Evolutionary conservation across 2,329 filamentous ascomycete genomes (phyloP).

Genomic region (Fusarium concolor): DNA sequence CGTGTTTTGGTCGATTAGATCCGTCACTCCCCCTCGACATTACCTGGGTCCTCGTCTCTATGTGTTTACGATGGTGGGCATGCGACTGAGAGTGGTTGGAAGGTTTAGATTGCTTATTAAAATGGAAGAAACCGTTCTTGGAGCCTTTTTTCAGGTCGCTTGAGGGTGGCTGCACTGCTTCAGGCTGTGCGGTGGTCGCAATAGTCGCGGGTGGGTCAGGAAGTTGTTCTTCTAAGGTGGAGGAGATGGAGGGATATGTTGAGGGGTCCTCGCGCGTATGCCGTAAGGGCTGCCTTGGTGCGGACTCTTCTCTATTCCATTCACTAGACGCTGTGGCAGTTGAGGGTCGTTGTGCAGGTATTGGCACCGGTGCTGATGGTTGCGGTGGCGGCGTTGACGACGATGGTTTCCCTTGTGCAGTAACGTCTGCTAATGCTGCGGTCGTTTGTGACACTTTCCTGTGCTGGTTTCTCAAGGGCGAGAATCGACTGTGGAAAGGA

Average conservation of each 20-base stretch:
- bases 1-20: conserved; percentile 45
- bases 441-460: conserved; percentile 43
- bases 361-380: neutral
- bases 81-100: conserved; percentile 50
- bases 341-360: conserved; percentile 23
- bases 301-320: conserved; percentile 33
- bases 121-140: conserved; percentile 64
- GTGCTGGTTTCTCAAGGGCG: conserved; percentile 48
- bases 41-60: conserved; percentile 53
- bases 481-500: conserved; percentile 58
- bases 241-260: conserved; percentile 46
- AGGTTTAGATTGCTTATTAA: conserved; percentile 60
- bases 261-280: conserved; percentile 44
- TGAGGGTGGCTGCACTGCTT: conserved; percentile 35
- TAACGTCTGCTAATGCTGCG: conserved; percentile 33
- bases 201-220: conserved; percentile 39
- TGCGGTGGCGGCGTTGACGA: conserved; percentile 1
- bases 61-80: conserved; percentile 46
- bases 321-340: conserved; percentile 32
- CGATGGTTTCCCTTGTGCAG: conserved; percentile 11
- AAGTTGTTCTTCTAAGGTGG: conserved; percentile 41
- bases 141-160: conserved; percentile 57
- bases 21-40: conserved; percentile 54
- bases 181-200: conserved; percentile 23
- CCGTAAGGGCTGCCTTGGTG: conserved; percentile 45